Conservation (phyloP, 306 rosid genomes). For the Rosa rugosa region DNA sequence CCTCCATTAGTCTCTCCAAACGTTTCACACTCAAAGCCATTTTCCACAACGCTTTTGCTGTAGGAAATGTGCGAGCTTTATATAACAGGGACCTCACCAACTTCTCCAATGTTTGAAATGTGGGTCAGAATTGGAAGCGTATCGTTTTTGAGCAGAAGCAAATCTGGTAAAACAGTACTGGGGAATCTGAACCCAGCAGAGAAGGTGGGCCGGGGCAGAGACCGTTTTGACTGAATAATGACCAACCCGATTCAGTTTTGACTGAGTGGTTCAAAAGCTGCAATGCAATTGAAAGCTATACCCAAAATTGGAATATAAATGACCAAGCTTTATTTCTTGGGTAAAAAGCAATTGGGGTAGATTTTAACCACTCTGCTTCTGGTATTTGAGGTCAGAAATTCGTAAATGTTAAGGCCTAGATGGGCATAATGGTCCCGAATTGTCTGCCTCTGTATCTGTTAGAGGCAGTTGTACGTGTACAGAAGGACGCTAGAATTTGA, state of each 20-base stretch:
- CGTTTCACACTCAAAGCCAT: constrained; percentile 24
- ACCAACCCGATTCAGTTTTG: not conserved
- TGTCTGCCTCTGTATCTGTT: not conserved
- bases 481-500: not conserved
- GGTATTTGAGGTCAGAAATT: not conserved
- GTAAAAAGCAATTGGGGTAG: not conserved
- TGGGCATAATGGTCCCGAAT: not conserved
- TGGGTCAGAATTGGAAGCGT: not conserved
- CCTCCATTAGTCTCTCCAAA: constrained; percentile 27
- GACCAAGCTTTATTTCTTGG: not conserved
- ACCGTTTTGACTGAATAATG: constrained; percentile 41
- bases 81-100: not conserved
- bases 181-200: constrained; percentile 7
- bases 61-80: not conserved
- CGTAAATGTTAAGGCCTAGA: not conserved
- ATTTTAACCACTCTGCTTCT: not conserved
- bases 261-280: constrained; percentile 22
- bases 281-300: not conserved
- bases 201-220: not conserved
- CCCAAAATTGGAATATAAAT: not conserved
- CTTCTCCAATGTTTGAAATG: not conserved
- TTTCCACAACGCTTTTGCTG: not conserved
- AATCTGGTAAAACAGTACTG: not conserved
- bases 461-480: not conserved
- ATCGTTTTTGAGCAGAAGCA: not conserved